Conservation (phyloP, 768 basidiomycete species). For the Pulveroboletus ravenelii region DNA sequence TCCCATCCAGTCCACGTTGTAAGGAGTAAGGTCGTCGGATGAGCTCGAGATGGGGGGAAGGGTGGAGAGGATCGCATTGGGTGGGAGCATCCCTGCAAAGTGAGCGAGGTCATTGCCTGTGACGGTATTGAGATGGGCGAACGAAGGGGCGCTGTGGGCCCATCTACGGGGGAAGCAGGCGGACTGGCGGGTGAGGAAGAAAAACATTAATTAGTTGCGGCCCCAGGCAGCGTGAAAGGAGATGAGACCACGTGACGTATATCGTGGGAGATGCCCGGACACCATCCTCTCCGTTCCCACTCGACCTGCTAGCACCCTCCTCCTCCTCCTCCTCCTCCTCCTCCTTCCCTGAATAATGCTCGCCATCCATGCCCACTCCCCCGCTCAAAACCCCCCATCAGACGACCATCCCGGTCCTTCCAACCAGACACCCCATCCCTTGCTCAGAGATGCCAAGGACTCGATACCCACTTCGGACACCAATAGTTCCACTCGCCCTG, state of each 20-base stretch:
- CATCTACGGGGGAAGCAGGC: conserved; percentile 7
- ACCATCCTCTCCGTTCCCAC: not conserved
- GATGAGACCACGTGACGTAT: conserved; percentile 6
- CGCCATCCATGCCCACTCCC: not conserved
- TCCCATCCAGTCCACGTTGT: conserved; percentile 95
- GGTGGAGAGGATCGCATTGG: conserved; percentile 64
- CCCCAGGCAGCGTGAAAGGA: not conserved
- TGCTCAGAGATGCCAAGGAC: not conserved
- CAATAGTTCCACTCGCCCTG: conserved; percentile 32
- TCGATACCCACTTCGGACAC: not conserved
- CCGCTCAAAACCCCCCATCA: not conserved
- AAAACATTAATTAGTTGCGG: not conserved
- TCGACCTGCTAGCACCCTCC: not conserved
- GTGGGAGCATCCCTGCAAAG: conserved; percentile 61
- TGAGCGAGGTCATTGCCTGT: conserved; percentile 57
- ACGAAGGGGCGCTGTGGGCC: conserved; percentile 19
- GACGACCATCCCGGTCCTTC: conserved; percentile 3
- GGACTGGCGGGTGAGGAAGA: not conserved
- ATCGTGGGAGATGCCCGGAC: conserved; percentile 12
- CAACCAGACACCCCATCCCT: not conserved
- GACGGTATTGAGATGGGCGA: conserved; percentile 43
- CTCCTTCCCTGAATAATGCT: conserved; percentile 4
- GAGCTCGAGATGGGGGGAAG: conserved; percentile 45
- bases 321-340: not conserved
- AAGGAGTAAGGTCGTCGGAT: conserved; percentile 65